phyloP scores from a whole-genome alignment of 2,329 filamentous ascomycete species.

The Tolypocladium tropicale region DNA sequence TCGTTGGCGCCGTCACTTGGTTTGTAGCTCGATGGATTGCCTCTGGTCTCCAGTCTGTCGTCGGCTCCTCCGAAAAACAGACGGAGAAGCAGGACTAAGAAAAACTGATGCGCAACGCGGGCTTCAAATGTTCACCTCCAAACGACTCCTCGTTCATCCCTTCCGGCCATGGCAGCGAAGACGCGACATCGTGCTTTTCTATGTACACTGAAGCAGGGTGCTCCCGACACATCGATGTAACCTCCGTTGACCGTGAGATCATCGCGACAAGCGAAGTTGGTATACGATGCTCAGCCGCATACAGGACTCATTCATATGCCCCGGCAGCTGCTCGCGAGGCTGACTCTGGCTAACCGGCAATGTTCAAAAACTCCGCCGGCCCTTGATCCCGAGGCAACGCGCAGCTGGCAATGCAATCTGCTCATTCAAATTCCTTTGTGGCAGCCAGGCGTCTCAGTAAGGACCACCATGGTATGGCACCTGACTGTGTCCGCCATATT shows the following conservation, averaged over 20 bases:
- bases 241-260: background rate
- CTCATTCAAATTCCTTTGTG: background rate
- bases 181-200: slow-evolving; percentile 12
- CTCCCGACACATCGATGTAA: slow-evolving; percentile 1
- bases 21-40: slow-evolving; percentile 28
- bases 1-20: slow-evolving; percentile 43
- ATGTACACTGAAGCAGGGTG: slow-evolving; percentile 16
- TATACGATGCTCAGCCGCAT: background rate
- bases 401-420: background rate
- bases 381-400: background rate
- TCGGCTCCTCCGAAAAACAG: slow-evolving; percentile 10
- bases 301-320: background rate
- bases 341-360: background rate
- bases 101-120: background rate
- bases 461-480: slow-evolving; percentile 9
- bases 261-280: background rate
- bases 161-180: background rate
- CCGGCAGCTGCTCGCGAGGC: background rate
- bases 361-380: background rate
- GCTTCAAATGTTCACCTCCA: background rate
- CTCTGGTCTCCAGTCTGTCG: slow-evolving; percentile 16
- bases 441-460: slow-evolving; percentile 5
- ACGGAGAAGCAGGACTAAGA: slow-evolving; percentile 27
- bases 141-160: background rate
- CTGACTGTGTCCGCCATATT: slow-evolving; percentile 16